Percentiles rank a stretch among this genome's conserved stretches.
phyloP scores from a whole-genome alignment of 2,329 filamentous ascomycete species.

The Juglanconis sp. region DNA sequence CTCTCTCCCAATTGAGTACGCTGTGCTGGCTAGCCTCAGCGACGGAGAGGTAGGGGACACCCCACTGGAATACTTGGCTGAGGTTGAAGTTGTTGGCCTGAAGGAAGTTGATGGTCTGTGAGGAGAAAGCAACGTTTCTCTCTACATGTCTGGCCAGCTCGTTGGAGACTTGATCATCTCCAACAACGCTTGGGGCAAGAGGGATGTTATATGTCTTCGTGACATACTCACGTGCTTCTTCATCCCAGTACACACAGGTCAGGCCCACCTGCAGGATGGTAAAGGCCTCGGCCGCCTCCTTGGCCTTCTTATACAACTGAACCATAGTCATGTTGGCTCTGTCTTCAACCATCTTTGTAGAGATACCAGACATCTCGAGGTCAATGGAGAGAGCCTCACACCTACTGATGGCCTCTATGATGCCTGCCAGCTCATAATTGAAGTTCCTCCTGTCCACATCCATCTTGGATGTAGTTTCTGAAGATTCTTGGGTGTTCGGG shows the following conservation, averaged over 20 bases:
- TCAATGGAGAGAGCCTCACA: conserved; percentile 33
- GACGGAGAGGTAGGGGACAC: conserved; percentile 31
- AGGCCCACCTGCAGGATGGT: conserved; percentile 35
- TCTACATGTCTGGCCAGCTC: conserved; percentile 23
- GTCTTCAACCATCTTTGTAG: not conserved
- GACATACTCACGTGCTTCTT: conserved; percentile 18
- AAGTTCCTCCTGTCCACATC: conserved; percentile 27
- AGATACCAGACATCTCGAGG: conserved; percentile 37
- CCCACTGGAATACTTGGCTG: conserved; percentile 22
- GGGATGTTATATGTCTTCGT: conserved; percentile 29
- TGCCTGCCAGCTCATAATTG: conserved; percentile 26
- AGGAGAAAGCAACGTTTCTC: conserved; percentile 27
- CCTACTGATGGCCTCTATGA: conserved; percentile 28
- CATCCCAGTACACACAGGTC: conserved; percentile 28
- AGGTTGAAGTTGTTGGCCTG: conserved; percentile 25
- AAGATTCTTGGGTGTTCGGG: not conserved
- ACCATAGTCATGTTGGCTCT: conserved; percentile 10
- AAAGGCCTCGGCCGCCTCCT: conserved; percentile 27
- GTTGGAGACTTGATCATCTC: not conserved
- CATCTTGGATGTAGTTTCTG: conserved; percentile 19
- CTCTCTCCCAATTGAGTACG: conserved; percentile 9
- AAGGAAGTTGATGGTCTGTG: conserved; percentile 29
- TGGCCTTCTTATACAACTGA: conserved; percentile 27
- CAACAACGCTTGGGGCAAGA: conserved; percentile 28
- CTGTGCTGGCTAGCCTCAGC: conserved; percentile 20